Evolutionary conservation across 2,329 filamentous ascomycete genomes (phyloP).

Genomic region (Verticillium zaregamsianum): DNA sequence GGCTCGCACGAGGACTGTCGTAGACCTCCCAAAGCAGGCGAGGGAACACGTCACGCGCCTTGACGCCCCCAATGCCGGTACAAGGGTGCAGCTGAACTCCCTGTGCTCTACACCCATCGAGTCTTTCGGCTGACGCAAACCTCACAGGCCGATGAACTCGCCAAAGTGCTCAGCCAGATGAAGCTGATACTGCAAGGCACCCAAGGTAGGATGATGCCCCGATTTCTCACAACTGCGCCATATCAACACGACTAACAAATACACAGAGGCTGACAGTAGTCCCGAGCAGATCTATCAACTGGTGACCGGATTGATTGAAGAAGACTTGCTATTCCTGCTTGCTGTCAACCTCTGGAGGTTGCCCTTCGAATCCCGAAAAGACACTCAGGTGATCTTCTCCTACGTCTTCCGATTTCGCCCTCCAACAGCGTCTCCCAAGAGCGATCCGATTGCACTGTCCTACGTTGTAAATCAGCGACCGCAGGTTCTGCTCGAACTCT

Average conservation of each 20-base stretch:
- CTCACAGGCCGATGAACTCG: constrained; percentile 75
- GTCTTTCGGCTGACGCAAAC: constrained; percentile 1
- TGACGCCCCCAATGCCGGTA: constrained; percentile 41
- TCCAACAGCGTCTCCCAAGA: constrained; percentile 58
- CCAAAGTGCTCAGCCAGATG: constrained; percentile 83
- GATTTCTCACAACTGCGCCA: background rate
- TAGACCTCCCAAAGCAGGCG: constrained; percentile 53
- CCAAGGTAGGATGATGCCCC: constrained; percentile 55
- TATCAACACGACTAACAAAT: constrained; percentile 7
- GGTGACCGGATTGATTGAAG: constrained; percentile 78
- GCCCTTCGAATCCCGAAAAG: constrained; percentile 94
- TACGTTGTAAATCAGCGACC: constrained; percentile 85
- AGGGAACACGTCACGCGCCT: constrained; percentile 49
- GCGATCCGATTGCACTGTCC: constrained; percentile 78
- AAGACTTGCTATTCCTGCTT: constrained; percentile 82
- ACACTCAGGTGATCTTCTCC: constrained; percentile 92
- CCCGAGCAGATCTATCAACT: constrained; percentile 87
- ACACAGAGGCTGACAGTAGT: constrained; percentile 73
- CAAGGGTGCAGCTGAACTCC: constrained; percentile 35
- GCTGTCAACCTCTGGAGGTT: constrained; percentile 78
- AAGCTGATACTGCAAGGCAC: constrained; percentile 92
- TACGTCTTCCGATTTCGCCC: constrained; percentile 90
- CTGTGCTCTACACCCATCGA: background rate
- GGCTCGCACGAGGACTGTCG: constrained; percentile 44
- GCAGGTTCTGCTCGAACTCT: constrained; percentile 83